Evolutionary conservation across 1,139 yeast species (phyloP), one percentile per base, ranked within the genome.

Genomic region (Yamadazyma friedrichii): DNA sequence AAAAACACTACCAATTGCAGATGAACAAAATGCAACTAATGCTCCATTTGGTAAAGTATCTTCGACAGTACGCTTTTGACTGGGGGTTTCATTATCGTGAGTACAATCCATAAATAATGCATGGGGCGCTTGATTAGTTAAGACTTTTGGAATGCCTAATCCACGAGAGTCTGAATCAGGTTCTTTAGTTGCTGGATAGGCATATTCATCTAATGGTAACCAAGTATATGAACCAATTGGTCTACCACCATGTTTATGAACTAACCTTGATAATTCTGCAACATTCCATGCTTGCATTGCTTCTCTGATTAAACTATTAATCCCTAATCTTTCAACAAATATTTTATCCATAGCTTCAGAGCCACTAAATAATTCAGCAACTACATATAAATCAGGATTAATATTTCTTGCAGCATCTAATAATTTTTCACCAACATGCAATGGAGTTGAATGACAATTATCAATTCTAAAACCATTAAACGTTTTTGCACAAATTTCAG

Each of bases 61-160:
- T 59, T 91, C 96, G 1, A 88, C 84, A 0, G 96, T 89, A 58
- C 98, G 78, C 64, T 86, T 88, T 54, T 91, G 95, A 33, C 75
- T 76, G 2, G 98, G 96, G 30, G 82, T 84, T 62, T 88, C 94
- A 56, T 93, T 93, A 62, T 93, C 98, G 61, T 93, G 98, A 3
- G 98, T 91, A 56, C 97, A 91, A 60, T 93, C 98, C 97, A 93
- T 91, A 55, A 93, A 86, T 53, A 93, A 70, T 0, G 98, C 96
- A 63, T 89, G 98, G 3, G 96, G 95, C 11, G 83, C 81, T 33
- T 83, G 78, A 8, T 81, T 70, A 1, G 81, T 73, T 40, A 88
- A 73, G 11, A 81, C 71, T 50, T 74, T 76, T 2, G 93, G 91
- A 38, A 84, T 72, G 44, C 80, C 80, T 45, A 84, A 64, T 39